Conservation (phyloP, 305 asterid genomes). For the Euphrasia arctica region DNA sequence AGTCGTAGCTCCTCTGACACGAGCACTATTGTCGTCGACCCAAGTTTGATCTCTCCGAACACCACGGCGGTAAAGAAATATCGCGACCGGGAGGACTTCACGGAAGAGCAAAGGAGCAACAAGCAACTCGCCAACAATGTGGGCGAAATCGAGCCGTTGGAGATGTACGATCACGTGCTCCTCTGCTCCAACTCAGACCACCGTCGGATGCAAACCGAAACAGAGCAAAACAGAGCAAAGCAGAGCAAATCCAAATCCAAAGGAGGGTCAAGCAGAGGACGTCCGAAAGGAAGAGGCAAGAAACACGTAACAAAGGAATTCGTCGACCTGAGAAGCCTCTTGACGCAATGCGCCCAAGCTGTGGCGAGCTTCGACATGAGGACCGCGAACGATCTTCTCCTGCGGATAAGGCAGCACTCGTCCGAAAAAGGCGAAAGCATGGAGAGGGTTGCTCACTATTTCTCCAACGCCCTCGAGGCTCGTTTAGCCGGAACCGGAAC, state of each 20-base stretch:
- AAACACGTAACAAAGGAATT: slow-evolving; percentile 30
- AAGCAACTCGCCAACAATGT: slow-evolving; percentile 43
- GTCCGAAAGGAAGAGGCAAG: not conserved
- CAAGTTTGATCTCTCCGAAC: not conserved
- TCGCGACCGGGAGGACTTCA: slow-evolving; percentile 29
- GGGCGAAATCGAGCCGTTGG: slow-evolving; percentile 37
- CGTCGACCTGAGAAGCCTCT: slow-evolving; percentile 52
- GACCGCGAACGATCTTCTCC: slow-evolving; percentile 39
- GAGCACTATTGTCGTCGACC: not conserved
- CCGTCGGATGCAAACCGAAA: slow-evolving; percentile 1
- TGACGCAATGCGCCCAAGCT: slow-evolving; percentile 71
- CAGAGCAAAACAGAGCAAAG: slow-evolving; percentile 30
- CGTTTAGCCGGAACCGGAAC: slow-evolving; percentile 38
- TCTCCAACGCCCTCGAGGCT: slow-evolving; percentile 48
- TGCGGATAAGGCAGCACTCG: slow-evolving; percentile 50
- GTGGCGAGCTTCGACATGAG: slow-evolving; percentile 47
- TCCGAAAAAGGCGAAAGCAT: slow-evolving; percentile 62
- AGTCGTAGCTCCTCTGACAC: not conserved
- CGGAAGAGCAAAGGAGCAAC: slow-evolving; percentile 34
- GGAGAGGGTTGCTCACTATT: slow-evolving; percentile 66
- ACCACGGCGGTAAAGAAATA: slow-evolving; percentile 31
- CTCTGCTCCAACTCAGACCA: slow-evolving; percentile 32
- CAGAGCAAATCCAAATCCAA: slow-evolving; percentile 23
- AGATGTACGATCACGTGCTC: slow-evolving; percentile 51
- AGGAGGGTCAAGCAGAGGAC: not conserved